phyloP scores from a whole-genome alignment of 2,329 filamentous ascomycete genomes.

The Cercospora sp. region DNA sequence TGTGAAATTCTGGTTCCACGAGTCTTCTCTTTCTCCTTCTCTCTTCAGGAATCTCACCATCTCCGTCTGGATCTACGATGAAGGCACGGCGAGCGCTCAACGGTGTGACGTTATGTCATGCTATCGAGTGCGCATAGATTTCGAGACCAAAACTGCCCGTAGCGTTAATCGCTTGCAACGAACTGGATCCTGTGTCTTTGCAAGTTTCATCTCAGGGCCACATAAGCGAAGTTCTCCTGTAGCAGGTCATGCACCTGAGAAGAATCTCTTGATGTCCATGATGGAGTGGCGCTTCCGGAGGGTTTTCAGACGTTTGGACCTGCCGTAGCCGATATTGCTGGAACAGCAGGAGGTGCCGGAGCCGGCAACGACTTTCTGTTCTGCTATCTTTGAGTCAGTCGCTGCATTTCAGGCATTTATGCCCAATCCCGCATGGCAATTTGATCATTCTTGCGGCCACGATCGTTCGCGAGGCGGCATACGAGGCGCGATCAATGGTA shows the following conservation, averaged over 20 bases:
- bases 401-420: neutral
- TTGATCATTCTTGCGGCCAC: neutral
- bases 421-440: neutral
- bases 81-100: slow-evolving; percentile 37
- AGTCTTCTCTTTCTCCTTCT: slow-evolving; percentile 14
- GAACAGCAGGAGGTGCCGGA: neutral
- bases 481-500: neutral
- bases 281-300: neutral
- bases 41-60: slow-evolving; percentile 33
- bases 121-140: slow-evolving; percentile 38
- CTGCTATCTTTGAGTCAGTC: neutral
- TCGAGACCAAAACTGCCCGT: slow-evolving; percentile 50
- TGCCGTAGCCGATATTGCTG: neutral
- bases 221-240: slow-evolving; percentile 31
- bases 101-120: slow-evolving; percentile 38
- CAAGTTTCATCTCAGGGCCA: slow-evolving; percentile 57
- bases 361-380: neutral
- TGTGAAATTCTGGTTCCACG: neutral
- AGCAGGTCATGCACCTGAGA: neutral
- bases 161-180: slow-evolving; percentile 50
- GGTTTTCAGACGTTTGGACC: neutral
- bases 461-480: neutral
- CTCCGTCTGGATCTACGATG: slow-evolving; percentile 37
- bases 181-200: slow-evolving; percentile 17
- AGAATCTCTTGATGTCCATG: neutral